A percentile compares a stretch with the other conserved stretches of the same genome.
Conservation (phyloP, 2,329 filamentous ascomycete genomes). For the Aureobasidium sp. region DNA sequence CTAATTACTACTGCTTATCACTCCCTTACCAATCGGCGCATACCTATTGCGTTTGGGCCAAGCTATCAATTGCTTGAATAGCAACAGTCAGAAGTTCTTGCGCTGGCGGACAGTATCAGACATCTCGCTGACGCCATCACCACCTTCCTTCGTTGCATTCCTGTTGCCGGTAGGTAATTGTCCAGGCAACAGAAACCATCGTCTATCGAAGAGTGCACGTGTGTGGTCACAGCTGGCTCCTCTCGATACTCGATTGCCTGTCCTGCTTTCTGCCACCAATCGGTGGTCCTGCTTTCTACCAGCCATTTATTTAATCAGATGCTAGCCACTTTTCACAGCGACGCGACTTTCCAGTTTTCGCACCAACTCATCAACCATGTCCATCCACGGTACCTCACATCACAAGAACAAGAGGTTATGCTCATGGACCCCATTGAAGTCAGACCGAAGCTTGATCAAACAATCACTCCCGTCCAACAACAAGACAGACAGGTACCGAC, state of each 20-base stretch:
- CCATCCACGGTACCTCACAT: background rate
- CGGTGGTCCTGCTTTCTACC: background rate
- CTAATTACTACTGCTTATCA: background rate
- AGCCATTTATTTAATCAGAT: background rate
- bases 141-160: background rate
- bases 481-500: background rate
- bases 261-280: background rate
- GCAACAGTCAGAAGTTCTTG: background rate
- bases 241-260: background rate
- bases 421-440: background rate
- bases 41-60: background rate
- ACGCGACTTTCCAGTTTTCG: background rate
- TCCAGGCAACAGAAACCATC: background rate
- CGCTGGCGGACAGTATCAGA: background rate
- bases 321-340: background rate
- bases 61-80: background rate
- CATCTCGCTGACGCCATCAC: background rate
- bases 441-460: background rate
- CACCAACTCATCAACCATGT: background rate
- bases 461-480: background rate
- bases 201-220: background rate
- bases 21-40: background rate
- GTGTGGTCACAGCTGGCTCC: background rate
- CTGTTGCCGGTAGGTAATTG: background rate
- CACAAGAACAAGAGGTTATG: background rate